phyloP scores from a whole-genome alignment of 495 filamentous ascomycete genomes.

The Cercophora samala region DNA sequence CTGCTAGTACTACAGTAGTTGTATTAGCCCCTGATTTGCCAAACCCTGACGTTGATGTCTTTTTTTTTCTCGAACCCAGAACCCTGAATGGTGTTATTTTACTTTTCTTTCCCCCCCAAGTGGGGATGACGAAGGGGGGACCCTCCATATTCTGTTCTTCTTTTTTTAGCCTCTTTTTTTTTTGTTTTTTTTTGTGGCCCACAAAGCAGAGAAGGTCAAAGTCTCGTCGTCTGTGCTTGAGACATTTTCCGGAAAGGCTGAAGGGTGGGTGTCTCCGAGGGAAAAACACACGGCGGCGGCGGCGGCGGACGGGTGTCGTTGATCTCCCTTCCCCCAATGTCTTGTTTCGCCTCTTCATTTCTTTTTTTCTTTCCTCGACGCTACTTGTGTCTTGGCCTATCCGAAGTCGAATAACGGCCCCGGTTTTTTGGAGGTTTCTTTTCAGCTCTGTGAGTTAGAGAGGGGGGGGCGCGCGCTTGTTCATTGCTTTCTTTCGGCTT shows the following conservation, averaged over 20 bases:
- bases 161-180: slow-evolving; percentile 2
- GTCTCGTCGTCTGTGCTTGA: background rate
- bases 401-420: background rate
- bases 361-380: background rate
- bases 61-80: background rate
- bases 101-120: background rate
- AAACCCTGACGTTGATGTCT: background rate
- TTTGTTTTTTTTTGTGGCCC: no score
- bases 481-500: background rate
- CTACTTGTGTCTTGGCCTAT: background rate
- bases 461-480: background rate
- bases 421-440: background rate
- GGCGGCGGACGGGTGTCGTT: no score
- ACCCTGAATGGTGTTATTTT: background rate
- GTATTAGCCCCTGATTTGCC: background rate
- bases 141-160: background rate
- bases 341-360: slow-evolving; percentile 2
- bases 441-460: background rate
- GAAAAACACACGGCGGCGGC: background rate
- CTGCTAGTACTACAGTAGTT: no score
- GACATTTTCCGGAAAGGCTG: slow-evolving; percentile 2
- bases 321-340: slow-evolving; percentile 4
- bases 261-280: slow-evolving; percentile 8
- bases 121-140: no score
- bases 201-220: no score